Evolutionary conservation across 1,284 basidiomycete genomes (phyloP), one percentile per base, ranked within the genome.

Genomic region (Ganoderma boninense): DNA sequence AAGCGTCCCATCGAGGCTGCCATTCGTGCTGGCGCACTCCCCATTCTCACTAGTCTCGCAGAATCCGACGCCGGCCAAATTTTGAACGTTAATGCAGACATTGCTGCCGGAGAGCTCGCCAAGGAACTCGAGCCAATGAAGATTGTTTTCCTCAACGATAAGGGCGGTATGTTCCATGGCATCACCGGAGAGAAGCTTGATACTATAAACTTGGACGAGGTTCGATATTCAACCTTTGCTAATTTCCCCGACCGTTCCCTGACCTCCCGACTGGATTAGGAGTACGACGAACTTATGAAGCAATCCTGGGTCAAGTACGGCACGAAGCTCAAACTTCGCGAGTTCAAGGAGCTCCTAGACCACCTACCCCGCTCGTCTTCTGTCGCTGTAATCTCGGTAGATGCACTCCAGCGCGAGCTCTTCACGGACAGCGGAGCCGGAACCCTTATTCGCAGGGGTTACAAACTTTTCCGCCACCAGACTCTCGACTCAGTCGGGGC

Each of bases 291-390:
- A 54, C 90, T 99, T 71, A 96, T 99, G 97, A 98, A 97, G 81
- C 93, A 99, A 84, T 90, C 97, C n/a, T 99, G 98, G 97, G 97
- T 99, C 84, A 98, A 98, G 83, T 99, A 92, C 80, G 97, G 97
- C 74, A 99, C 98, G 76, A 99, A 99, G 85, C 95, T 99, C 84
- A 99, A 99, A 86, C 89, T 99, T 65, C 94, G 97, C 76, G 97
- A 99, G 84, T 99, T 99, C 89, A 99, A 99, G 85, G 97, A 99
- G 81, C 91, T 99, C 61, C 91, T 99, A 67, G 98, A 99, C 82
- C 95, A 98, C 84, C 95, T 99, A 70, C 97, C 98, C 42, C 96
- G 98, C 75, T 95, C 98, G 3, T 98, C 97, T 26, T 98, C 97
- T 59, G 97, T 99, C 67, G 97, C 97, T 74, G 97, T 99, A 84